phyloP scores from a whole-genome alignment of 441 rosid genomes.

The Sinapis alba region DNA sequence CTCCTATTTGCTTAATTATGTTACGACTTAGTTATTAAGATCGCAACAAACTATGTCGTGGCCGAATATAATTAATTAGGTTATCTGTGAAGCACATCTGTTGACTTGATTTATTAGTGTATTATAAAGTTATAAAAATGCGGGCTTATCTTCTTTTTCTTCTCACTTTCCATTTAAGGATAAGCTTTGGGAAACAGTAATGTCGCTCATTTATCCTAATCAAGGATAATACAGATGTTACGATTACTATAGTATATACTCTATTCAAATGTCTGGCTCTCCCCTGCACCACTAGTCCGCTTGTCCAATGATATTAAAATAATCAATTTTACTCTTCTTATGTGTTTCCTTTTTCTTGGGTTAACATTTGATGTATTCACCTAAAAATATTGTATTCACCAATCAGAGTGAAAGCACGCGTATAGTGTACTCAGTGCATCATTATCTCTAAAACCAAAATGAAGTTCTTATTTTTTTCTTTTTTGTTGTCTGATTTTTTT shows the following conservation, averaged over 20 bases:
- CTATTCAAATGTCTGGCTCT: background rate
- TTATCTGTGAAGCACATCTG: constrained; percentile 29
- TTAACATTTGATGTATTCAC: background rate
- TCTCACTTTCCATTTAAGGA: constrained; percentile 37
- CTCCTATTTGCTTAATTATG: constrained; percentile 24
- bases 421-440: too few relatives aligned
- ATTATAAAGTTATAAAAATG: constrained; percentile 26
- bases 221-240: constrained; percentile 25
- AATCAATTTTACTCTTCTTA: background rate
- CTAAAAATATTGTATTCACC: background rate
- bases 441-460: too few relatives aligned
- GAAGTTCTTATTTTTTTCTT: too few relatives aligned
- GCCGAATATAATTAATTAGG: constrained; percentile 32
- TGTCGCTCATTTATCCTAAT: constrained; percentile 26
- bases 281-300: constrained; percentile 9
- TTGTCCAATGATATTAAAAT: constrained; percentile 1
- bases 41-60: constrained; percentile 35
- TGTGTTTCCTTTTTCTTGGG: background rate
- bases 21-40: constrained; percentile 29
- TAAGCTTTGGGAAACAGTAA: constrained; percentile 35
- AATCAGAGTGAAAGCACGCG: background rate
- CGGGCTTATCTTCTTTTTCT: constrained; percentile 31
- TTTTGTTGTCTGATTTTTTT: too few relatives aligned
- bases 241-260: background rate
- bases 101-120: background rate